Evolutionary conservation across 805 yeast genomes (phyloP).

Genomic region (Sugiyamaella floridensis): DNA sequence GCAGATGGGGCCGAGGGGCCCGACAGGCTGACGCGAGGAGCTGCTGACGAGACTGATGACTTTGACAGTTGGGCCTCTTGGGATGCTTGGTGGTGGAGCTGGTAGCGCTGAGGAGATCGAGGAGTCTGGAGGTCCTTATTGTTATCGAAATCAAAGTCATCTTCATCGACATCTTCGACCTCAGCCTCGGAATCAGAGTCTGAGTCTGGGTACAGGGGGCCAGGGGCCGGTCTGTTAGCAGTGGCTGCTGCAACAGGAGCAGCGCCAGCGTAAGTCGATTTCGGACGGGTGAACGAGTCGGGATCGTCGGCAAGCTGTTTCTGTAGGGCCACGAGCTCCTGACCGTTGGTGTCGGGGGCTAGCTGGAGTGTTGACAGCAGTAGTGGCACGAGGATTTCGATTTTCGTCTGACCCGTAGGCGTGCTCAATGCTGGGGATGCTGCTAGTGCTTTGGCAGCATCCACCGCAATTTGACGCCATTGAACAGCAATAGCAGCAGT

Average conservation of each 20-base stretch:
- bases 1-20: background rate
- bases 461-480: conserved; percentile 33
- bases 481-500: conserved; percentile 30
- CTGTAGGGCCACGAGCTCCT: conserved; percentile 1
- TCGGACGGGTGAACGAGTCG: background rate
- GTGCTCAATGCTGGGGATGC: conserved; percentile 30
- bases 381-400: conserved; percentile 22
- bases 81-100: background rate
- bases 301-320: conserved; percentile 3
- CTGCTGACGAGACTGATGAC: background rate
- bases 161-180: background rate
- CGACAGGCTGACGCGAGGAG: background rate
- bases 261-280: background rate
- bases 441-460: conserved; percentile 37
- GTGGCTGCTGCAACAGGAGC: background rate
- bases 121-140: background rate
- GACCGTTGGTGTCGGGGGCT: conserved; percentile 8
- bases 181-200: background rate
- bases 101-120: background rate
- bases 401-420: conserved; percentile 24
- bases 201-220: background rate
- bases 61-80: no score
- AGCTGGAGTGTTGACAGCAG: conserved; percentile 19
- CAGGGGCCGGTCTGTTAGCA: background rate
- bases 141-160: background rate